phyloP scores from a whole-genome alignment of 345 rosid genomes.

The Bretschneidera sinensis region DNA sequence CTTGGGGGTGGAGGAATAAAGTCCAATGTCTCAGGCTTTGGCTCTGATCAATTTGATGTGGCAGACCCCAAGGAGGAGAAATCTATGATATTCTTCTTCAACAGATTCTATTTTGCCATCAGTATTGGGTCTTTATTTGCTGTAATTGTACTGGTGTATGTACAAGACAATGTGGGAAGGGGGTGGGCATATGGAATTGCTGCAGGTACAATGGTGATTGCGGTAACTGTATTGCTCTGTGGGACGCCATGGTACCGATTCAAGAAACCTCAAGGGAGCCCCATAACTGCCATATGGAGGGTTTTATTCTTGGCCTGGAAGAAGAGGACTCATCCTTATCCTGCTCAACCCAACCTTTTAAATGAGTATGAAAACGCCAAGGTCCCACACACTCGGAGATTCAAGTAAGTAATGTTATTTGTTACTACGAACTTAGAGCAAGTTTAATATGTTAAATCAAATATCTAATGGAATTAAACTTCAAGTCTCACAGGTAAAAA shows the following conservation, averaged over 20 bases:
- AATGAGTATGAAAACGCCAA: slow-evolving; percentile 52
- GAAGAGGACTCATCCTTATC: slow-evolving; percentile 51
- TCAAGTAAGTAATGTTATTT: slow-evolving; percentile 39
- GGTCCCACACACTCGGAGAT: slow-evolving; percentile 53
- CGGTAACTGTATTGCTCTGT: slow-evolving; percentile 44
- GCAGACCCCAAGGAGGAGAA: slow-evolving; percentile 79
- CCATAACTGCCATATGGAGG: slow-evolving; percentile 76
- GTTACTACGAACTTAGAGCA: no score
- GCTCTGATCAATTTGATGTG: slow-evolving; percentile 80
- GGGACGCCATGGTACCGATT: slow-evolving; percentile 69
- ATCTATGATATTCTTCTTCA: slow-evolving; percentile 75
- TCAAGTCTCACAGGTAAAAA: no score
- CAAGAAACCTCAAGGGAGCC: slow-evolving; percentile 80
- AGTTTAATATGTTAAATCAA: no score
- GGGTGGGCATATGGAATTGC: slow-evolving; percentile 94
- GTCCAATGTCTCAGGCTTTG: slow-evolving; percentile 88
- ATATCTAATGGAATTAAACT: no score
- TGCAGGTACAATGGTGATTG: slow-evolving; percentile 73
- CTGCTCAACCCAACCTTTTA: slow-evolving; percentile 50
- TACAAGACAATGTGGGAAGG: slow-evolving; percentile 88
- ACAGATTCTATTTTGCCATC: slow-evolving; percentile 60
- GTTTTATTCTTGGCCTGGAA: slow-evolving; percentile 71
- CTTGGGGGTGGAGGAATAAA: slow-evolving; percentile 90
- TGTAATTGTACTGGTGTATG: slow-evolving; percentile 64
- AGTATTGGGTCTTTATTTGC: slow-evolving; percentile 84